A percentile compares a stretch with the other conserved stretches of the same genome.
These are phyloP conservation scores for Fomes fomentarius DNA, from an alignment of 1,284 basidiomycete species.

Conservation along the genomic window DNA sequence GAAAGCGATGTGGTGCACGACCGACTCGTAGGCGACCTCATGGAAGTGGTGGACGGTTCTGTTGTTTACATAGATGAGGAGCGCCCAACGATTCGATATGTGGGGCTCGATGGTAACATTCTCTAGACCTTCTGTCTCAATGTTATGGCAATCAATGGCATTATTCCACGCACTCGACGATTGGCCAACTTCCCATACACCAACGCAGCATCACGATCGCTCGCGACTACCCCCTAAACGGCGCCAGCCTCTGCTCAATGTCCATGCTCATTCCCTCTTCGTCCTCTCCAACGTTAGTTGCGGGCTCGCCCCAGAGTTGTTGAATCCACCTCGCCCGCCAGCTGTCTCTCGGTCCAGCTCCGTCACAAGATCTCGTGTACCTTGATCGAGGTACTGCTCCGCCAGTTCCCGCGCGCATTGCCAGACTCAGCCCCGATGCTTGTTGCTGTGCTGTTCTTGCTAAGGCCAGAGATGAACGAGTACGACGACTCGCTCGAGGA, in stretches of 20 bases:
- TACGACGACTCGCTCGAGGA: slow-evolving; percentile 1
- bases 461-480: background rate
- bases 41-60: too few species aligned
- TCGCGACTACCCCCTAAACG: slow-evolving; percentile 3
- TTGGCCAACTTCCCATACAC: too few species aligned
- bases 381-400: slow-evolving; percentile 28
- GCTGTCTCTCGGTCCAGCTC: slow-evolving; percentile 33
- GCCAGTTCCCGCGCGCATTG: slow-evolving; percentile 23
- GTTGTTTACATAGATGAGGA: too few species aligned
- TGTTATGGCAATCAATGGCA: too few species aligned
- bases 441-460: background rate
- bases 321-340: slow-evolving; percentile 9
- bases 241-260: slow-evolving; percentile 24
- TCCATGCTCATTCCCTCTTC: slow-evolving; percentile 14
- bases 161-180: too few species aligned
- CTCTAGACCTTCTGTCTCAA: too few species aligned
- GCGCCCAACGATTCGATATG: too few species aligned
- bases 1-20: too few species aligned
- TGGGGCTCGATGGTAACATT: too few species aligned
- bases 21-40: too few species aligned
- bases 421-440: background rate
- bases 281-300: background rate
- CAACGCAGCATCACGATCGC: too few species aligned
- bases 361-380: slow-evolving; percentile 38
- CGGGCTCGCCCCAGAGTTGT: slow-evolving; percentile 10